phyloP scores from a whole-genome alignment of 2,329 filamentous ascomycete species.

The Scleromitrula shiraiana region DNA sequence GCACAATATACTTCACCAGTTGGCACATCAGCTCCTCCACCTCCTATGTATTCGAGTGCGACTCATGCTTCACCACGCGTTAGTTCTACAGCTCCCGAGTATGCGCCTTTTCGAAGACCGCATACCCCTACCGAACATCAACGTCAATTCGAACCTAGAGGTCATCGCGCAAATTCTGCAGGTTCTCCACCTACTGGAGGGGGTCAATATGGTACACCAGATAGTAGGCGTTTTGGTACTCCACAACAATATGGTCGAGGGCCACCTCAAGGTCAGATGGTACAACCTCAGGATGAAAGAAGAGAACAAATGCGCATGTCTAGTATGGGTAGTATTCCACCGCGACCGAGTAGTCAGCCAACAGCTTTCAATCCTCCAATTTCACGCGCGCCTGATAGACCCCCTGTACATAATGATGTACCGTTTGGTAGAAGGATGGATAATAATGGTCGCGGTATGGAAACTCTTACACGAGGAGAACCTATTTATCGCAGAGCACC shows the following conservation, averaged over 20 bases:
- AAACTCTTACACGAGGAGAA: conserved; percentile 34
- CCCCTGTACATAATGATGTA: conserved; percentile 13
- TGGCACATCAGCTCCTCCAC: conserved; percentile 26
- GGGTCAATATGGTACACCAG: conserved; percentile 44
- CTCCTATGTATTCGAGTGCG: conserved; percentile 34
- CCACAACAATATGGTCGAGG: conserved; percentile 48
- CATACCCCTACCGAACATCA: conserved; percentile 68
- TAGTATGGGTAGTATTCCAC: conserved; percentile 26
- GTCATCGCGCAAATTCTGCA: conserved; percentile 31
- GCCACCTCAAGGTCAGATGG: conserved; percentile 22
- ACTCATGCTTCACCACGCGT: conserved; percentile 31
- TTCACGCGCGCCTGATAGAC: conserved; percentile 38
- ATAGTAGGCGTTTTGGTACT: conserved; percentile 50
- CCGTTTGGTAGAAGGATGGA: conserved; percentile 19
- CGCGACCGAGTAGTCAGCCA: conserved; percentile 30
- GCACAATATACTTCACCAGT: conserved; percentile 41
- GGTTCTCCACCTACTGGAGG: conserved; percentile 34
- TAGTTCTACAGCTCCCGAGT: conserved; percentile 44
- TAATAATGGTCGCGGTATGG: conserved; percentile 14
- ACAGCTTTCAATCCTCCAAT: conserved; percentile 30
- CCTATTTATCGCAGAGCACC: conserved; percentile 18
- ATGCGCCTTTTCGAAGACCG: conserved; percentile 55
- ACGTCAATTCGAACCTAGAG: conserved; percentile 43
- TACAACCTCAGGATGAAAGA: conserved; percentile 38
- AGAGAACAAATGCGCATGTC: conserved; percentile 30